Percentiles rank a stretch among this genome's conserved stretches.
phyloP scores from a whole-genome alignment of 2,329 filamentous ascomycete genomes.

The Eutypella sp. region DNA sequence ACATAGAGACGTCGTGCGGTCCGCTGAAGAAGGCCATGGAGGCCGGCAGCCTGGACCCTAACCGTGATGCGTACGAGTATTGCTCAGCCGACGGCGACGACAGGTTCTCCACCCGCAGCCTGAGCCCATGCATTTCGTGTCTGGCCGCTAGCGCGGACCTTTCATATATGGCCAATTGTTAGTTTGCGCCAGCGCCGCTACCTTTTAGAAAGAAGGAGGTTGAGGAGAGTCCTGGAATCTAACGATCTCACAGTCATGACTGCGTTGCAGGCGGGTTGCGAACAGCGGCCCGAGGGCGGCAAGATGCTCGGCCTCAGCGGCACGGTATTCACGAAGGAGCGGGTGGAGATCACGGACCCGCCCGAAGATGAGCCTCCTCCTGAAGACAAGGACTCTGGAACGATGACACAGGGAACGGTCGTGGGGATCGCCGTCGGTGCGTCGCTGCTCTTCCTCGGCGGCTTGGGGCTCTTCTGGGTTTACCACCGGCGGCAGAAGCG shows the following conservation, averaged over 20 bases:
- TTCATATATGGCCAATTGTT: slow-evolving; percentile 45
- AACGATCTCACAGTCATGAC: slow-evolving; percentile 36
- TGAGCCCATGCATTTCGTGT: slow-evolving; percentile 38
- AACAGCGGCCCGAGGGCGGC: slow-evolving; percentile 37
- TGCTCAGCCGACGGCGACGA: slow-evolving; percentile 33
- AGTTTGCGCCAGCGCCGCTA: no score
- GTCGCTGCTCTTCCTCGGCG: slow-evolving; percentile 36
- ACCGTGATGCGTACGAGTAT: slow-evolving; percentile 31
- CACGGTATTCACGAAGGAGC: slow-evolving; percentile 33
- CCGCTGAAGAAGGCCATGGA: slow-evolving; percentile 35
- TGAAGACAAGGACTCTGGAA: slow-evolving; percentile 17
- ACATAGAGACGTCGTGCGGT: slow-evolving; percentile 35
- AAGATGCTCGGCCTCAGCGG: slow-evolving; percentile 35
- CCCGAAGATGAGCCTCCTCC: slow-evolving; percentile 21
- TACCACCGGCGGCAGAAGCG: slow-evolving; percentile 42
- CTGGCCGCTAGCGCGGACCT: slow-evolving; percentile 36
- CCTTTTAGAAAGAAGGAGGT: no score
- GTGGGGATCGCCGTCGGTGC: slow-evolving; percentile 48
- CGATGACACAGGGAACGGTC: slow-evolving; percentile 44
- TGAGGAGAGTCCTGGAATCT: no score
- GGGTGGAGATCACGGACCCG: slow-evolving; percentile 35
- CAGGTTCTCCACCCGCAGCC: slow-evolving; percentile 26
- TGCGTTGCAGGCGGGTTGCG: slow-evolving; percentile 43
- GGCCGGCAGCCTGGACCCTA: slow-evolving; percentile 23
- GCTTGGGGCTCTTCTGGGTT: slow-evolving; percentile 38